Evolutionary conservation across 768 basidiomycete genomes (phyloP).

Genomic region (Leccinellum albellum): DNA sequence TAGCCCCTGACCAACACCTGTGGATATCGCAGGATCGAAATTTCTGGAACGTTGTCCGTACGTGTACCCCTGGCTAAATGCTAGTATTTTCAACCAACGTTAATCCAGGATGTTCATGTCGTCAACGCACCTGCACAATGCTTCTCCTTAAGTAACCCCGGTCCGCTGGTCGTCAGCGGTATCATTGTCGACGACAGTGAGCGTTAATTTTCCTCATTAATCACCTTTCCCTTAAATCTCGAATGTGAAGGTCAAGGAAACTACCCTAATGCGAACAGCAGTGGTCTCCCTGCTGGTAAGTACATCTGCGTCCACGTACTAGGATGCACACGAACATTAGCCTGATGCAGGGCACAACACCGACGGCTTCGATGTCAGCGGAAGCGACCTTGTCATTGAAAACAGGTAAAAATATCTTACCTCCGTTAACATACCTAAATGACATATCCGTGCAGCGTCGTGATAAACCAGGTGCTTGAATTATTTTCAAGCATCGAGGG

Average conservation of each 20-base stretch:
- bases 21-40: conserved; percentile 30
- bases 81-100: neutral
- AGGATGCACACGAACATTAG: neutral
- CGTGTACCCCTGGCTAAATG: neutral
- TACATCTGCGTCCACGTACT: neutral
- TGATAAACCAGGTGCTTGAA: conserved; percentile 17
- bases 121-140: conserved; percentile 37
- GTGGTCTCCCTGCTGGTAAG: conserved; percentile 43
- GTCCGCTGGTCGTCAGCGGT: conserved; percentile 39
- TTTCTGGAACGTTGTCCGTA: conserved; percentile 38
- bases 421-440: neutral
- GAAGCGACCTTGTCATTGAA: conserved; percentile 34
- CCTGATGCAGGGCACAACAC: conserved; percentile 38
- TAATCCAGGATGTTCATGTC: conserved; percentile 32
- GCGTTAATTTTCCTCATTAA: conserved; percentile 4
- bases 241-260: conserved; percentile 46
- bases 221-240: neutral
- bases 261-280: conserved; percentile 47
- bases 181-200: conserved; percentile 56
- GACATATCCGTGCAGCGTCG: conserved; percentile 7
- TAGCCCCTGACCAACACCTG: neutral
- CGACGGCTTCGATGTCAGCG: conserved; percentile 45
- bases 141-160: conserved; percentile 31
- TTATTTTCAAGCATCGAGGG: neutral
- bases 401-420: conserved; percentile 4